These are phyloP conservation scores for Eutrema japonicum DNA, from an alignment of 345 rosid species.

Conservation along the genomic window DNA sequence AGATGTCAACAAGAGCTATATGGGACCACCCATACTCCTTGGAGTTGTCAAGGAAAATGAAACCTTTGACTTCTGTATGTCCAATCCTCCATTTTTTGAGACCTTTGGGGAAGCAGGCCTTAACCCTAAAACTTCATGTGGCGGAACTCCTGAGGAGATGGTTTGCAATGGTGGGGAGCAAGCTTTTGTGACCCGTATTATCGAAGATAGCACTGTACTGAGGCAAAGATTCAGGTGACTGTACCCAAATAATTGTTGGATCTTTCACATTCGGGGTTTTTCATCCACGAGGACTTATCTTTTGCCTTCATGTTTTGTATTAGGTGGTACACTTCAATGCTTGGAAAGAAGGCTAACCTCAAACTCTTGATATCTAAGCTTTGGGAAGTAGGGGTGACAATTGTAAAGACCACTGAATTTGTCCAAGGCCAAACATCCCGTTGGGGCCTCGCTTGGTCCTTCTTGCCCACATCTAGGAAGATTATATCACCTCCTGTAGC, in stretches of 20 bases:
- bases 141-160: constrained; percentile 90
- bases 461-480: constrained; percentile 65
- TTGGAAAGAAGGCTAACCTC: constrained; percentile 86
- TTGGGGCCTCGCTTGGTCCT: constrained; percentile 98
- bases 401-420: constrained; percentile 90
- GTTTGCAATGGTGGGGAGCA: constrained; percentile 88
- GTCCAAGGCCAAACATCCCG: constrained; percentile 88
- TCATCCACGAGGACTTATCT: constrained; percentile 7
- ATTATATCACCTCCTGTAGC: constrained; percentile 54
- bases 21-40: constrained; percentile 58
- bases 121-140: constrained; percentile 91
- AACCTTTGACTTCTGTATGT: constrained; percentile 93
- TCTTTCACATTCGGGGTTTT: constrained; percentile 3
- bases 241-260: not conserved
- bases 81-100: constrained; percentile 95
- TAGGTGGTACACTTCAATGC: constrained; percentile 95
- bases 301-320: constrained; percentile 7
- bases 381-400: constrained; percentile 65
- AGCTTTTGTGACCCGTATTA: constrained; percentile 73
- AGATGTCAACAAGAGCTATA: constrained; percentile 42
- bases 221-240: constrained; percentile 65
- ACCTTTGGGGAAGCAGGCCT: constrained; percentile 79
- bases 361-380: constrained; percentile 73
- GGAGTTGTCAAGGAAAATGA: constrained; percentile 73
- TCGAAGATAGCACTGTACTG: constrained; percentile 73